Evolutionary conservation across 768 basidiomycete species (phyloP).

Genomic region (Collybiopsis luxurians): DNA sequence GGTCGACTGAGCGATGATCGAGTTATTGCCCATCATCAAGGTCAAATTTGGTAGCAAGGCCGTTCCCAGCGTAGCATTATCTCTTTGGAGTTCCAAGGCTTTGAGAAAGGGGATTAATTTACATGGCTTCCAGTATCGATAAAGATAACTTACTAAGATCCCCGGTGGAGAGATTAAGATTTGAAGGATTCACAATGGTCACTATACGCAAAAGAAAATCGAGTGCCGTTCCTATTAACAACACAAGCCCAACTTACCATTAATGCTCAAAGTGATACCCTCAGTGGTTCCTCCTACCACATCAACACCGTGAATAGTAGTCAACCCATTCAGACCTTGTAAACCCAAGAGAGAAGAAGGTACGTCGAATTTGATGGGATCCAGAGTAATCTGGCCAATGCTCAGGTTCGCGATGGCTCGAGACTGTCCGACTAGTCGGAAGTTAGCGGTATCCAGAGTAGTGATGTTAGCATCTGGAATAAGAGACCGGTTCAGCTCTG

Average conservation of each 20-base stretch:
- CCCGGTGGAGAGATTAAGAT: conserved; percentile 57
- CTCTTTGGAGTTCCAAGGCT: conserved; percentile 58
- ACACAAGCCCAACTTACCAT: conserved; percentile 34
- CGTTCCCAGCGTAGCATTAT: conserved; percentile 54
- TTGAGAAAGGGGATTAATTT: neutral
- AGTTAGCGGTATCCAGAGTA: conserved; percentile 41
- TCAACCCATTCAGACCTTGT: conserved; percentile 55
- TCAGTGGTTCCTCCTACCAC: conserved; percentile 61
- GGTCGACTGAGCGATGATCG: conserved; percentile 42
- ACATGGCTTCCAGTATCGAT: neutral
- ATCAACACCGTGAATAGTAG: conserved; percentile 57
- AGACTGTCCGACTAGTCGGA: conserved; percentile 59
- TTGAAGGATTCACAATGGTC: conserved; percentile 66
- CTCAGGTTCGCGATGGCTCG: conserved; percentile 57
- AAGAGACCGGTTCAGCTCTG: too few species aligned
- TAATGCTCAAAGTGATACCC: conserved; percentile 57
- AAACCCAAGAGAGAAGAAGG: conserved; percentile 58
- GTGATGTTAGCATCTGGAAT: conserved; percentile 55
- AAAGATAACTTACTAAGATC: conserved; percentile 52
- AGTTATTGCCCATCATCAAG: conserved; percentile 59
- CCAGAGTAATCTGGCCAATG: conserved; percentile 65
- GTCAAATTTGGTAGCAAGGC: conserved; percentile 58
- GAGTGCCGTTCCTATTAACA: neutral
- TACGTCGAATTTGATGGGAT: conserved; percentile 72
- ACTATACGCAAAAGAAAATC: conserved; percentile 32